Evolutionary conservation across 176 grass and related monocot genomes (phyloP).

Genomic region (Triticum aestivum): IWGSC_CS_RefSeq_v2.1 NC_057807.1:557483544-557484043

Average conservation of each 20-base stretch:
- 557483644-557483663: neutral
- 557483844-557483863: conserved; percentile 56
- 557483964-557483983: conserved; percentile 96
- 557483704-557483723: neutral
- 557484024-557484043: conserved; percentile 99
- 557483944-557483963: conserved; percentile 92
- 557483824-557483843: conserved; percentile 10
- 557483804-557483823: conserved; percentile 4
- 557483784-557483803: neutral
- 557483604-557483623: neutral
- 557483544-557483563: neutral
- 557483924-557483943: conserved; percentile 92
- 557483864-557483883: conserved; percentile 94
- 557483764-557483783: conserved; percentile 18
- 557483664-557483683: neutral
- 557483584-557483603: neutral
- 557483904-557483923: conserved; percentile 98
- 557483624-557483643: neutral
- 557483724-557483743: neutral
- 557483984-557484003: conserved; percentile 91
- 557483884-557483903: conserved; percentile 89
- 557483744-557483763: conserved; percentile 1
- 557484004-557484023: conserved; percentile 91
- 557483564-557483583: neutral
- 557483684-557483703: conserved; percentile 2